Base-by-base conservation (phyloP, 805 yeast genomes). In the Hanseniaspora mollemarum region DNA sequence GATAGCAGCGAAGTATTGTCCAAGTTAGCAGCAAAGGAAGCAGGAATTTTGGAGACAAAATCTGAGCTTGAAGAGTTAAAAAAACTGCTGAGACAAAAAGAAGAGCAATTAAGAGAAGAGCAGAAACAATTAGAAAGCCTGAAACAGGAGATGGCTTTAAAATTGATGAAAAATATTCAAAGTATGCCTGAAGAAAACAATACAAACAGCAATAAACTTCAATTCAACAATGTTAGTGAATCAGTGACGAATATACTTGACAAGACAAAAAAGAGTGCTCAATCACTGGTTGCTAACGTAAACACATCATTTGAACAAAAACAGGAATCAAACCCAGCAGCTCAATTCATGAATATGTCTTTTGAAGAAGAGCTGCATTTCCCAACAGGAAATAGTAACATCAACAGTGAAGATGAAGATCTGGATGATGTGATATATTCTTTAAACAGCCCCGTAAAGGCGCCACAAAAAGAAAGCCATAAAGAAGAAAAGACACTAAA, bases 41-140 rank as follows among this genome's bases (percentile, higher is more conserved):
- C 80, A 75, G 75, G 74, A 24, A 67, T 82, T 26, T 72, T 82
- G 45, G 87, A 82, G 56, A 63, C 81, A 39, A 80, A 78, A 55
- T 80, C 77, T 56, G 67, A 69, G 43, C 71, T 80, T 24, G 72
- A 71, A 39, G 71, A 67, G 21, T 53, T 81, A 58, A 71, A 76
- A 46, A 61, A 67, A 29, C 62, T 66, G 4, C 68, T 75, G 41
- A 75, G 71, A 51, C 55, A 61, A 42, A 83, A 79, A 50, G 70
- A 80, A 45, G 74, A 71, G 46, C 67, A 67, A 40, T 65, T 81
- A 31, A 73, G 80, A 43, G 65, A 57, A 15, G 66, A 63, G 29
- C 61, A 63, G 19, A 52, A 53, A 2, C 71, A 69, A 49, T 54
- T 70, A 45, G 60, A 59, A 32, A 57, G 54, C 16, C 53, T 70